Percentiles rank a stretch among this genome's conserved stretches.
phyloP scores from a whole-genome alignment of 371 early-diverging fungal species.

The Syncephalis plumigaleata region DNA sequence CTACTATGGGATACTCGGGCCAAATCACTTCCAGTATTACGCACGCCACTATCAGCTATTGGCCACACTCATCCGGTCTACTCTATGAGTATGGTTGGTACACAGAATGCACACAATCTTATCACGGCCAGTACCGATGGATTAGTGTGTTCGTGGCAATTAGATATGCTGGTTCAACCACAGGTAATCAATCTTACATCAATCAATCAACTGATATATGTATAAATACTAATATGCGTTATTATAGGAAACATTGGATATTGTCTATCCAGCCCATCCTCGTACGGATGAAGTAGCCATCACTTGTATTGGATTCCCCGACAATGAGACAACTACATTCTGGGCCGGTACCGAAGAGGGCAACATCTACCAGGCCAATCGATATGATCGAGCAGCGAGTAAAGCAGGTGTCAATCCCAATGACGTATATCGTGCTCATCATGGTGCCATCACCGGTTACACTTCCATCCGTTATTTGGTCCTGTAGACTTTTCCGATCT shows the following conservation, averaged over 20 bases:
- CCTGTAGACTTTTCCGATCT: slow-evolving; percentile 76
- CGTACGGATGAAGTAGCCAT: slow-evolving; percentile 86
- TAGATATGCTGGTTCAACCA: slow-evolving; percentile 92
- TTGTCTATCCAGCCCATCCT: slow-evolving; percentile 52
- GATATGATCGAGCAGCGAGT: slow-evolving; percentile 84
- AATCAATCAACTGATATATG: background rate
- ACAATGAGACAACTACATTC: slow-evolving; percentile 79
- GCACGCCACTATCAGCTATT: slow-evolving; percentile 71
- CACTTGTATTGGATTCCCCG: slow-evolving; percentile 77
- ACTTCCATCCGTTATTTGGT: slow-evolving; percentile 76
- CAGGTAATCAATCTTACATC: slow-evolving; percentile 19
- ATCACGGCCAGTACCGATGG: slow-evolving; percentile 90
- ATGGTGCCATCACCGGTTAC: slow-evolving; percentile 78
- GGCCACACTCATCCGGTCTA: slow-evolving; percentile 96
- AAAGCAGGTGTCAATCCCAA: slow-evolving; percentile 83
- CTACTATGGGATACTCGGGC: slow-evolving; percentile 92
- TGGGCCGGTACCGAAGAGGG: slow-evolving; percentile 97
- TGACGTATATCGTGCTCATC: slow-evolving; percentile 76
- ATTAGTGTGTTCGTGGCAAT: slow-evolving; percentile 85
- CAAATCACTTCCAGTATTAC: slow-evolving; percentile 63
- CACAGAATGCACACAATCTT: slow-evolving; percentile 83
- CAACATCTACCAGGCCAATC: slow-evolving; percentile 73
- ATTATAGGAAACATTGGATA: slow-evolving; percentile 52
- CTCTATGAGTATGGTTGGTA: slow-evolving; percentile 74
- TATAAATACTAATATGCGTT: background rate